Percentiles rank a stretch among this genome's conserved stretches.
These are phyloP conservation scores for Azolla pinnata DNA, from an alignment of 75 land plant species.

Conservation along the genomic window DNA sequence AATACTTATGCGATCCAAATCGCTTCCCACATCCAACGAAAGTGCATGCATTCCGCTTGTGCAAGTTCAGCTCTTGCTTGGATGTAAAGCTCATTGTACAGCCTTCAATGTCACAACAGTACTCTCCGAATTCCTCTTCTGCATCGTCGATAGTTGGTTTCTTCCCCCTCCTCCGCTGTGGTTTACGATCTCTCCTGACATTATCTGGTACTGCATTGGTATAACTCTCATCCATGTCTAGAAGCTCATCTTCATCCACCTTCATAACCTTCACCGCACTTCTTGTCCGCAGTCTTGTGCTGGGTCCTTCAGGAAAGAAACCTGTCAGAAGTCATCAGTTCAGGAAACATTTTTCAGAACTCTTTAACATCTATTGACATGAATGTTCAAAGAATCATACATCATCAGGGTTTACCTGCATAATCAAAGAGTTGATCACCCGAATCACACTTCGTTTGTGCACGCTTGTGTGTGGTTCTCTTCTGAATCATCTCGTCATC, in stretches of 20 bases:
- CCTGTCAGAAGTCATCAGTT: neutral
- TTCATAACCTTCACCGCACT: slow-evolving; percentile 13
- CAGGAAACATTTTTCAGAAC: too few relatives aligned
- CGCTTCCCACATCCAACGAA: slow-evolving; percentile 84
- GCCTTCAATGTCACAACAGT: slow-evolving; percentile 74
- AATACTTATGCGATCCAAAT: slow-evolving; percentile 90
- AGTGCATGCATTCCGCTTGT: slow-evolving; percentile 72
- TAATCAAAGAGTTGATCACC: too few relatives aligned
- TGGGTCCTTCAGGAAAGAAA: slow-evolving; percentile 30
- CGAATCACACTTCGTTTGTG: too few relatives aligned
- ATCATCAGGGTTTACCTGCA: neutral
- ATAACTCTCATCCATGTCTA: slow-evolving; percentile 9
- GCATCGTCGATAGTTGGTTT: slow-evolving; percentile 6
- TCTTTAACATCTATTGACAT: too few relatives aligned
- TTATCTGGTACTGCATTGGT: slow-evolving; percentile 1
- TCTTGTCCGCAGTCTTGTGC: slow-evolving; percentile 47
- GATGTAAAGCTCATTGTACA: slow-evolving; percentile 75
- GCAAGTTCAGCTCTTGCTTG: slow-evolving; percentile 58
- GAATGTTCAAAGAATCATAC: neutral
- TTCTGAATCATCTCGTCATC: too few relatives aligned
- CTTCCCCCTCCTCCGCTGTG: neutral
- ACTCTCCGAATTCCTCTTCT: slow-evolving; percentile 40
- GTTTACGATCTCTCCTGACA: slow-evolving; percentile 4
- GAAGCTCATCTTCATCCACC: slow-evolving; percentile 9
- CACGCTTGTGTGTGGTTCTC: too few relatives aligned